Percentiles rank a stretch among this genome's conserved stretches.
Conservation (phyloP, 352 stramenopile species). For the Blastocystis sp. region DNA sequence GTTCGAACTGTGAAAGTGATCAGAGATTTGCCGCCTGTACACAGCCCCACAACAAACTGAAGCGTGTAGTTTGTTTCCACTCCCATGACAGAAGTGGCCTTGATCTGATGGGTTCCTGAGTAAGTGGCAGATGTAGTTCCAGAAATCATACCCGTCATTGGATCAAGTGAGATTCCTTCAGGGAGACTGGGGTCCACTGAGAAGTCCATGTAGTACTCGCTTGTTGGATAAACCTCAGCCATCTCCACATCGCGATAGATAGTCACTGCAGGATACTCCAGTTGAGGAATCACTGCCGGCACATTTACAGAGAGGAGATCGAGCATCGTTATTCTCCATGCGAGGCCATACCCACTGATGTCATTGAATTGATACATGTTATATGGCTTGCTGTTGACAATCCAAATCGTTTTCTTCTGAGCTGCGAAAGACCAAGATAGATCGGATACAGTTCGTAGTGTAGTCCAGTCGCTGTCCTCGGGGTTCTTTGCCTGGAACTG, state of each 20-base stretch:
- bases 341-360: not conserved
- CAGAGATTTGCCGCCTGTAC: not conserved
- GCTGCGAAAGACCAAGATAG: not conserved
- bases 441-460: not conserved
- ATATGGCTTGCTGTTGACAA: constrained; percentile 5
- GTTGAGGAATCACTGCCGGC: not conserved
- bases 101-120: not conserved
- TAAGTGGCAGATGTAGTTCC: not conserved
- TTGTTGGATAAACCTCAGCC: constrained; percentile 25
- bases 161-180: not conserved
- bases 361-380: not conserved
- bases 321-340: not conserved
- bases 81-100: not conserved
- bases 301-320: not conserved
- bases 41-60: not conserved
- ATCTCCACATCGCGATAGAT: constrained; percentile 32
- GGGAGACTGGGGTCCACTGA: not conserved
- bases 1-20: constrained; percentile 11
- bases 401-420: not conserved
- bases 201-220: constrained; percentile 16
- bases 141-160: not conserved
- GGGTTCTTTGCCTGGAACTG: constrained; percentile 10
- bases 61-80: not conserved
- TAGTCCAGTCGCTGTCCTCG: not conserved
- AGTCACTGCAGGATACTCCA: not conserved